Conservation (phyloP, 192 early-diverging fungal species). For the Backusella sp. region DNA sequence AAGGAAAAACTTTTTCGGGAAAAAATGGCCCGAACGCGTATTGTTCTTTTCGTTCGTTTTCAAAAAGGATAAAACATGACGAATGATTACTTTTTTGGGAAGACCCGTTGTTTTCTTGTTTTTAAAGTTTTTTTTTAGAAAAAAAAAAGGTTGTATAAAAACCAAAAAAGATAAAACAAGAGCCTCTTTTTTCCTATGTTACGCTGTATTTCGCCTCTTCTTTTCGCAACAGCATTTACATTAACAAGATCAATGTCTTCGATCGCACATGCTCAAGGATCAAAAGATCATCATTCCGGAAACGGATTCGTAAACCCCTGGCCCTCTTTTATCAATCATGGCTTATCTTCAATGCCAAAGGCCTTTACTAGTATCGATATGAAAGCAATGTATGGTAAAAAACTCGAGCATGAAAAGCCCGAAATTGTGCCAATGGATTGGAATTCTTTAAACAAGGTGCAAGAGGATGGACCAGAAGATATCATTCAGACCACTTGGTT, state of each 20-base stretch:
- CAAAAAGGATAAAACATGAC: neutral
- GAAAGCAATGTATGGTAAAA: constrained; percentile 2
- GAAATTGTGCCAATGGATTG: neutral
- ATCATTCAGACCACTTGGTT: neutral
- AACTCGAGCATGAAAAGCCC: neutral
- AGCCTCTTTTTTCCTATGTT: neutral
- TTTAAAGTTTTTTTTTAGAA: neutral
- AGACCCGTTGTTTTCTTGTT: neutral
- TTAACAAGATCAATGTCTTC: neutral
- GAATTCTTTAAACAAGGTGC: neutral
- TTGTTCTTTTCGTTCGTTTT: neutral
- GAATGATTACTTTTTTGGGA: neutral
- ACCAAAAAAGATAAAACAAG: neutral
- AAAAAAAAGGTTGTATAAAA: neutral
- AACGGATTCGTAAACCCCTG: neutral
- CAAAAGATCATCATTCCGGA: neutral
- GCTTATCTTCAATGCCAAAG: neutral
- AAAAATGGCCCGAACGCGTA: neutral
- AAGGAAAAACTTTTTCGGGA: neutral
- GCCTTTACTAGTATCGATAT: neutral
- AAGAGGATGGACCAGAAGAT: neutral
- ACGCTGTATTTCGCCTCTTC: neutral
- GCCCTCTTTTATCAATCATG: neutral
- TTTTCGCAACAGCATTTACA: neutral
- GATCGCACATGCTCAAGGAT: neutral